phyloP scores from a whole-genome alignment of 768 basidiomycete species.

The Exsudoporus frostii region DNA sequence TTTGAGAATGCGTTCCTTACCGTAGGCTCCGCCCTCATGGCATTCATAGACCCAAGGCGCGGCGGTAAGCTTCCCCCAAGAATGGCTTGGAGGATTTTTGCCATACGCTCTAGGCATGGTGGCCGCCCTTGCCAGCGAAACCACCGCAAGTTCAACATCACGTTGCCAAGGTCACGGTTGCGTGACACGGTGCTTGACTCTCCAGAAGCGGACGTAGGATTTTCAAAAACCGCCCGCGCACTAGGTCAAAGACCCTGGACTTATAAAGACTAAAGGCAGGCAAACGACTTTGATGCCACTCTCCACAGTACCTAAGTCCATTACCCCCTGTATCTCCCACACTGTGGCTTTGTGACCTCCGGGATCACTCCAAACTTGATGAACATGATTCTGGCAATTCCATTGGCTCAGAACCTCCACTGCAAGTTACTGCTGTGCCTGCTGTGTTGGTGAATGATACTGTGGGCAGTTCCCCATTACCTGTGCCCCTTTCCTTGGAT shows the following conservation, averaged over 20 bases:
- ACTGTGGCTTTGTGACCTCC: conserved; percentile 37
- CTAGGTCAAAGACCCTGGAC: conserved; percentile 75
- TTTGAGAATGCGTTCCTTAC: conserved; percentile 86
- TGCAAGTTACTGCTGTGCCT: conserved; percentile 27
- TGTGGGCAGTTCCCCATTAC: conserved; percentile 30
- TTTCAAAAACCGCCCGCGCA: conserved; percentile 76
- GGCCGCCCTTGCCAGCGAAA: conserved; percentile 90
- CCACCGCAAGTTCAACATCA: conserved; percentile 80
- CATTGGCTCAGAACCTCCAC: conserved; percentile 33
- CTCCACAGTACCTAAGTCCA: conserved; percentile 35
- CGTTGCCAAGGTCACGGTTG: conserved; percentile 70
- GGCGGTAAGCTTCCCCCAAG: conserved; percentile 57
- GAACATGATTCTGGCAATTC: conserved; percentile 30
- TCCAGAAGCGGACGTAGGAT: conserved; percentile 81
- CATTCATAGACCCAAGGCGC: conserved; percentile 75
- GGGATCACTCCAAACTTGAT: conserved; percentile 34
- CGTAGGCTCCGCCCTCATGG: conserved; percentile 80
- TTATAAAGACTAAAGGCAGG: conserved; percentile 57
- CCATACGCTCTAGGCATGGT: conserved; percentile 75
- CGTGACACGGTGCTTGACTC: conserved; percentile 76
- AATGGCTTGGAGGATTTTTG: background rate
- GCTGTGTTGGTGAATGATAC: conserved; percentile 32
- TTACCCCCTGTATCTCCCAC: conserved; percentile 55
- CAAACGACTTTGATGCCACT: conserved; percentile 22
- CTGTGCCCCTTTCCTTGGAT: conserved; percentile 41